phyloP scores from a whole-genome alignment of 495 filamentous ascomycete species.

The Tuber aestivum region DNA sequence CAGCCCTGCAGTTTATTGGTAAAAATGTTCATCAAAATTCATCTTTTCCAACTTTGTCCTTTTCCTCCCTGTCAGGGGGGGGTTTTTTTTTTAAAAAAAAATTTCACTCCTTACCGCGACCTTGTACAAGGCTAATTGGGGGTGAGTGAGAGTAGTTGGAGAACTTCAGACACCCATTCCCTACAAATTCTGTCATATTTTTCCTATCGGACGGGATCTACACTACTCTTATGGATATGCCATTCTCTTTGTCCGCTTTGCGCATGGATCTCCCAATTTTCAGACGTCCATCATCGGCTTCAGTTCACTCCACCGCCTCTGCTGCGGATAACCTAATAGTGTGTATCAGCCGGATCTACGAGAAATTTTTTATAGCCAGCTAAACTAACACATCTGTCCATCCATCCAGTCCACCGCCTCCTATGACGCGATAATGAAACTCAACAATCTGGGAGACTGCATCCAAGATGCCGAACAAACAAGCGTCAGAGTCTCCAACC shows the following conservation, averaged over 20 bases:
- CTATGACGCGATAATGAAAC: conserved; percentile 83
- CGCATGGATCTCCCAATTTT: conserved; percentile 44
- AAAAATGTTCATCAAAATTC: conserved; percentile 49
- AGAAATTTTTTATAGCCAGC: conserved; percentile 32
- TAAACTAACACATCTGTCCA: conserved; percentile 45
- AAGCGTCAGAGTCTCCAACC: conserved; percentile 62
- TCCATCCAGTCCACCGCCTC: conserved; percentile 61
- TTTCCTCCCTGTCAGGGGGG: not conserved
- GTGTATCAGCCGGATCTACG: conserved; percentile 14
- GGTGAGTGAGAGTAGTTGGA: conserved; percentile 49
- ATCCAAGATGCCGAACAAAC: conserved; percentile 85
- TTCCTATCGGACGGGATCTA: conserved; percentile 87
- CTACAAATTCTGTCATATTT: conserved; percentile 78
- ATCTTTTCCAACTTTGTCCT: not conserved
- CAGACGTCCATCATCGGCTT: conserved; percentile 28
- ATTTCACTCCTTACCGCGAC: not conserved
- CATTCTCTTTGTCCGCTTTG: conserved; percentile 40
- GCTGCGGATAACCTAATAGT: conserved; percentile 22
- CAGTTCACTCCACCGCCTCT: conserved; percentile 36
- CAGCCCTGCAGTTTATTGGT: conserved; percentile 72
- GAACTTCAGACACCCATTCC: conserved; percentile 67
- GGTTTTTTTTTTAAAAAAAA: not conserved
- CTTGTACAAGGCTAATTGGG: conserved; percentile 15
- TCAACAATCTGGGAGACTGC: conserved; percentile 84
- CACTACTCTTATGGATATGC: conserved; percentile 60